These are phyloP conservation scores for Cynanchum wilfordii DNA, from an alignment of 257 asterid genomes.

Conservation along the genomic window DNA sequence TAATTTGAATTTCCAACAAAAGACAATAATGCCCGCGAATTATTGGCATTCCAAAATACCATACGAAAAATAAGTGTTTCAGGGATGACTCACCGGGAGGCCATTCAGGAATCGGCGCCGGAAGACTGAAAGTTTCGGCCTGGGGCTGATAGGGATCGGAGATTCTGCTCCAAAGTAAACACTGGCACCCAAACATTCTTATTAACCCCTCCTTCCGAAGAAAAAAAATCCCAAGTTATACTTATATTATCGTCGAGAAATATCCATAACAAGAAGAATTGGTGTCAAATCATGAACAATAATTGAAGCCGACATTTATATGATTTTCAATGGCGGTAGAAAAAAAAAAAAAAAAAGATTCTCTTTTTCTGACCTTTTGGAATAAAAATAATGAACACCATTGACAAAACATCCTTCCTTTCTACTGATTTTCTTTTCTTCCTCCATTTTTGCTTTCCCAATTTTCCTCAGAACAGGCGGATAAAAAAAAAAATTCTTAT, in stretches of 20 bases:
- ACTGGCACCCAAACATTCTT: slow-evolving; percentile 50
- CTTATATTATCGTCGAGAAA: background rate
- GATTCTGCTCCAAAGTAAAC: slow-evolving; percentile 51
- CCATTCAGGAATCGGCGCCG: slow-evolving; percentile 83
- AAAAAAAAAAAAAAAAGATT: background rate
- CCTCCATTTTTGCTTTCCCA: background rate
- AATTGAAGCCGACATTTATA: background rate
- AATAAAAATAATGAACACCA: background rate
- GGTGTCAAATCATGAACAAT: background rate
- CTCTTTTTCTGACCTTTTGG: background rate
- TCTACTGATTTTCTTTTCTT: background rate
- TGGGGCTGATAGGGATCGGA: slow-evolving; percentile 34
- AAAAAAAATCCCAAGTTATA: background rate
- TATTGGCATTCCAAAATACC: background rate
- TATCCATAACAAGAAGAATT: background rate
- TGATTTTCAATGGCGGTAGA: background rate
- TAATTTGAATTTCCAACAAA: background rate
- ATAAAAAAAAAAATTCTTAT: too few relatives aligned
- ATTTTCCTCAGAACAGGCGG: too few relatives aligned
- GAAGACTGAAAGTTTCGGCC: slow-evolving; percentile 50
- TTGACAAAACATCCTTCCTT: background rate
- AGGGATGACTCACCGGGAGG: slow-evolving; percentile 43
- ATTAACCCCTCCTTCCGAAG: background rate
- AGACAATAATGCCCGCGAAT: background rate
- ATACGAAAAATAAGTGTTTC: slow-evolving; percentile 1